Evolutionary conservation across 805 yeast genomes (phyloP).

Genomic region (Kluyveromyces aestuarii): DNA sequence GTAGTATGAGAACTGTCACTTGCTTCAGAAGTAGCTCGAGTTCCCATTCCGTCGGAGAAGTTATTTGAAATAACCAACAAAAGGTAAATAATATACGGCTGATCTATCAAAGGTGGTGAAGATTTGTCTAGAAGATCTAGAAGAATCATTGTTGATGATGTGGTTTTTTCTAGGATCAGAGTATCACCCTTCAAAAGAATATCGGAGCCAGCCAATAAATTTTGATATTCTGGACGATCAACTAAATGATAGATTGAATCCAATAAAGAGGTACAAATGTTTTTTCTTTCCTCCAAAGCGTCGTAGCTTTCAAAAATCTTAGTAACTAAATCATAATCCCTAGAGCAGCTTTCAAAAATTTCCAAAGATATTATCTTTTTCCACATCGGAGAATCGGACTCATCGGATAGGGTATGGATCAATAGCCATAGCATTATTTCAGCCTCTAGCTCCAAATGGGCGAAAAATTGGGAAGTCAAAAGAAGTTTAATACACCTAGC

Average conservation of each 20-base stretch:
- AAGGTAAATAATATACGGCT: constrained; percentile 51
- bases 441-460: constrained; percentile 59
- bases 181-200: constrained; percentile 25
- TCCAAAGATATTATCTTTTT: constrained; percentile 67
- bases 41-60: constrained; percentile 62
- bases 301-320: constrained; percentile 58
- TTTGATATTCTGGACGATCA: constrained; percentile 20
- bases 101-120: constrained; percentile 65
- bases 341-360: constrained; percentile 49
- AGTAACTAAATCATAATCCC: constrained; percentile 44
- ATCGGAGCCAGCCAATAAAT: constrained; percentile 27
- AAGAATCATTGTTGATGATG: constrained; percentile 44
- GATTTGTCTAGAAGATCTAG: constrained; percentile 74
- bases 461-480: constrained; percentile 47
- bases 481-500: constrained; percentile 61
- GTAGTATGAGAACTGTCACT: constrained; percentile 8
- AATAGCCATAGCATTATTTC: constrained; percentile 72
- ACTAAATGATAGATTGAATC: constrained; percentile 32
- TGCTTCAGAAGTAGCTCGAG: constrained; percentile 36
- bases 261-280: constrained; percentile 50
- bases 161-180: constrained; percentile 34
- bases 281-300: constrained; percentile 43
- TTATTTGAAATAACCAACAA: constrained; percentile 43
- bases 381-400: constrained; percentile 55
- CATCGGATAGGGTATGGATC: constrained; percentile 59